Evolutionary conservation across 352 stramenopile genomes (phyloP).

Genomic region (Pythium rhizo-oryzae): DNA sequence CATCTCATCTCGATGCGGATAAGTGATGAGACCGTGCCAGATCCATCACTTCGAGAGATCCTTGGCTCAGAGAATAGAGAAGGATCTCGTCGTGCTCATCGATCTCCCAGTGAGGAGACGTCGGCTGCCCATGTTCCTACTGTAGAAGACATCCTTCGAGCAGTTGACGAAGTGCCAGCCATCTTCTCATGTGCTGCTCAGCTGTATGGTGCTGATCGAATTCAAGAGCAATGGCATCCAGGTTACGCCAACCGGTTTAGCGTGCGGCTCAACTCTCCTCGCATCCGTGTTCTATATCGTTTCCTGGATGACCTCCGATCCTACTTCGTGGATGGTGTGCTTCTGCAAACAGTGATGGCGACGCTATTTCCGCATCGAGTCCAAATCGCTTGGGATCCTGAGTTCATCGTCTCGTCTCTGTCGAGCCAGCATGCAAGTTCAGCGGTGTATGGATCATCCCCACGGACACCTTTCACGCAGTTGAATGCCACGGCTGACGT

Average conservation of each 20-base stretch:
- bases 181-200: conserved; percentile 81
- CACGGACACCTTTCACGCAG: conserved; percentile 9
- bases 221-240: conserved; percentile 83
- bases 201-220: conserved; percentile 73
- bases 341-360: conserved; percentile 60
- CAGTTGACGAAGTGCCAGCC: conserved; percentile 56
- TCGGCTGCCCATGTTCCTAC: conserved; percentile 54
- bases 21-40: conserved; percentile 58
- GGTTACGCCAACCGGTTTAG: conserved; percentile 78
- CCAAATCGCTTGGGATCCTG: conserved; percentile 72
- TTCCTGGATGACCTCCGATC: conserved; percentile 80
- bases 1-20: conserved; percentile 80
- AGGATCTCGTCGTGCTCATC: not conserved
- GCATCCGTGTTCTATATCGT: conserved; percentile 82
- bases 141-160: conserved; percentile 56
- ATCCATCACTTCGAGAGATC: conserved; percentile 61
- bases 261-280: conserved; percentile 72
- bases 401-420: conserved; percentile 61
- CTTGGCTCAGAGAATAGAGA: conserved; percentile 24
- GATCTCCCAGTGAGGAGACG: not conserved
- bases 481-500: conserved; percentile 41
- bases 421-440: conserved; percentile 20
- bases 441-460: conserved; percentile 18
- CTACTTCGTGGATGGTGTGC: conserved; percentile 70
- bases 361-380: conserved; percentile 63